Evolutionary conservation across 208 protist genomes (phyloP), one percentile per base, ranked within the genome.

Genomic region (Naegleria fowleri): DNA sequence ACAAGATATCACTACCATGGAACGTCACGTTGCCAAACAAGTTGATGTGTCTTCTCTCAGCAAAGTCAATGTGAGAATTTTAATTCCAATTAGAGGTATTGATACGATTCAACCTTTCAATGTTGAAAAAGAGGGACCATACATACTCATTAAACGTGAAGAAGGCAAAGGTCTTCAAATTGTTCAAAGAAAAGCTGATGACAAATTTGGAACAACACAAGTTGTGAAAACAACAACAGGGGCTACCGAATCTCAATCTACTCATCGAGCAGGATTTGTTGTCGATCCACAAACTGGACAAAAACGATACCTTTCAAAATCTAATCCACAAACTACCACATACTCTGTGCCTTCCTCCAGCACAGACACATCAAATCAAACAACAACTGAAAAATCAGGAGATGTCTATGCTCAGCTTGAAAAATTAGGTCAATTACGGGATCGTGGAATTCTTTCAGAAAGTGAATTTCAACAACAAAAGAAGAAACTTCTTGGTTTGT

Each of bases 391-490:
- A 15, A 22, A 0, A 29, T 4, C 55, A 22, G 55, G 55, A 67
- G 76, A 84, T 40, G 38, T 84, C 33, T 84, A 84, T 84, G 76
- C 33, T n/a, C 83, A 86, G 48, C 7, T 86, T 43, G 83, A 86
- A 43, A 85, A 85, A 25, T 19, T 85, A 9, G 79, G 22, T 16
- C 15, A 39, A 16, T 85, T 85, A 11, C 7, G 79, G 15, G 79
- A 85, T 43, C 38, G n/a, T 25, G 79, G 79, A 43, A 85, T 85
- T 85, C 22, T 85, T 25, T 29, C 36, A 43, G 79, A 85, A 25
- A 38, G 22, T 11, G 79, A 85, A 85, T 85, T 85, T 43, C 38
- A 39, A 43, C 79, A 85, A 85, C n/a, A 85, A 43, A 85, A 85
- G 79, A 85, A 85, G 36, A 39, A 85, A 85, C 13, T 85, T 9